Conservation (phyloP, 2,329 filamentous ascomycete species). For the Paraphaeosphaeria sporulosa region DNA sequence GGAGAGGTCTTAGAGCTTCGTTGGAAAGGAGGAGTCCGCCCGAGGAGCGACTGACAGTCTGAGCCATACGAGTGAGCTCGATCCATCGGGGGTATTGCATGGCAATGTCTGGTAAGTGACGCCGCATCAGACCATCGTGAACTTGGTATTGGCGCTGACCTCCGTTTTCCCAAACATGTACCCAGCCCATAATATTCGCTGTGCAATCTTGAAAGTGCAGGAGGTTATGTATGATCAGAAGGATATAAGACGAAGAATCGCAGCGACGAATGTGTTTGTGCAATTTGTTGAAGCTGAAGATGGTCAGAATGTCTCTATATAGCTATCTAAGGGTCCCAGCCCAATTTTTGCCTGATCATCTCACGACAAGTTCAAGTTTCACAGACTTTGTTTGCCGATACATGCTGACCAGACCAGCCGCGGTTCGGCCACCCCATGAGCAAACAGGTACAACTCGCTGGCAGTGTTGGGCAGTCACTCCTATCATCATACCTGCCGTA, state of each 20-base stretch:
- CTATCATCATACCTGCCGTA: not conserved
- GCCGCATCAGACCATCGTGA: not conserved
- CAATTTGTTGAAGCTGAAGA: not conserved
- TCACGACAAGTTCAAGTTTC: not conserved
- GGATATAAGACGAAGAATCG: not conserved
- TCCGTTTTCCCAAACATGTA: not conserved
- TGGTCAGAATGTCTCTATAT: conserved; percentile 1
- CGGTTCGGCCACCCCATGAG: not conserved
- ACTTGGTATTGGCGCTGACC: not conserved
- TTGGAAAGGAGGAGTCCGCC: not conserved
- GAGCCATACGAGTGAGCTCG: not conserved
- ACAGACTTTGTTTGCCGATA: conserved; percentile 6
- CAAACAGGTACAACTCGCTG: conserved; percentile 4
- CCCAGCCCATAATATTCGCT: not conserved
- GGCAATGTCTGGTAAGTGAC: not conserved
- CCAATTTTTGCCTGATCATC: conserved; percentile 13
- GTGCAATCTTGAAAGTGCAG: not conserved
- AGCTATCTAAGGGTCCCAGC: not conserved
- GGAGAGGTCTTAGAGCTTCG: not conserved
- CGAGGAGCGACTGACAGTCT: not conserved
- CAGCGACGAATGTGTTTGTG: not conserved
- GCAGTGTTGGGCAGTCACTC: not conserved
- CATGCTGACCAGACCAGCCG: not conserved
- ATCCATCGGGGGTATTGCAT: not conserved
- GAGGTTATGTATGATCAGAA: not conserved